Percentiles rank a stretch among this genome's conserved stretches.
Evolutionary conservation across 352 stramenopile species (phyloP).

Genomic region (Phytophthora brassicae): DNA sequence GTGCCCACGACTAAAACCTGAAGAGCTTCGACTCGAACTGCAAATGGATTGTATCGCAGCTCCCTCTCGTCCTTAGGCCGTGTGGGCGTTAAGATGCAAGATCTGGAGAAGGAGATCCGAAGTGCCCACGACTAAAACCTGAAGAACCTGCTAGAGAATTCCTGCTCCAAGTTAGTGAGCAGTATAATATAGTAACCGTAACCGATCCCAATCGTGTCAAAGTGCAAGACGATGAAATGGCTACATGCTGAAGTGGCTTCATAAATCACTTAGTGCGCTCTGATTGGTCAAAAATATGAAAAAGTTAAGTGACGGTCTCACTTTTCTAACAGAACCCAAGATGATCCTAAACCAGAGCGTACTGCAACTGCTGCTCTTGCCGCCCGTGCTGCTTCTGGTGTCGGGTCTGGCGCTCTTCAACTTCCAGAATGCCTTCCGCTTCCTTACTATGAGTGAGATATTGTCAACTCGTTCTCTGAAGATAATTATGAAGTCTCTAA

Average conservation of each 20-base stretch:
- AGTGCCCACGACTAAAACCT: constrained; percentile 21
- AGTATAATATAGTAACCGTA: too few species aligned
- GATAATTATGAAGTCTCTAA: background rate
- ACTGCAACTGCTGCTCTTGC: constrained; percentile 69
- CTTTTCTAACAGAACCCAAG: constrained; percentile 11
- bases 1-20: constrained; percentile 16
- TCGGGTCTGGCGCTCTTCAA: constrained; percentile 74
- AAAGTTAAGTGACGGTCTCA: background rate
- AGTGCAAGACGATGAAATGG: too few species aligned
- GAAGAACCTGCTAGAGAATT: too few species aligned
- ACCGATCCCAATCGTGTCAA: too few species aligned
- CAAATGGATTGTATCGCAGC: constrained; percentile 44
- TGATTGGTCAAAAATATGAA: background rate
- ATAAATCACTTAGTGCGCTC: background rate
- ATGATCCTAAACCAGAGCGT: constrained; percentile 55
- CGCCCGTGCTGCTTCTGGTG: constrained; percentile 65
- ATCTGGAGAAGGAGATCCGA: constrained; percentile 69
- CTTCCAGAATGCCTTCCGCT: constrained; percentile 78
- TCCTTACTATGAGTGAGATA: constrained; percentile 62
- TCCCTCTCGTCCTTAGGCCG: constrained; percentile 61
- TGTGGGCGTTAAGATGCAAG: constrained; percentile 64
- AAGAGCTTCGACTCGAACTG: too few species aligned
- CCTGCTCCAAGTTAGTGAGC: too few species aligned
- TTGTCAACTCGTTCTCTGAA: background rate
- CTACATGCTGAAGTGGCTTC: background rate